Percentiles rank a stretch among this genome's conserved stretches.
These are phyloP conservation scores for Vicia sativa DNA, from an alignment of 306 rosid species.

Conservation along the genomic window DNA sequence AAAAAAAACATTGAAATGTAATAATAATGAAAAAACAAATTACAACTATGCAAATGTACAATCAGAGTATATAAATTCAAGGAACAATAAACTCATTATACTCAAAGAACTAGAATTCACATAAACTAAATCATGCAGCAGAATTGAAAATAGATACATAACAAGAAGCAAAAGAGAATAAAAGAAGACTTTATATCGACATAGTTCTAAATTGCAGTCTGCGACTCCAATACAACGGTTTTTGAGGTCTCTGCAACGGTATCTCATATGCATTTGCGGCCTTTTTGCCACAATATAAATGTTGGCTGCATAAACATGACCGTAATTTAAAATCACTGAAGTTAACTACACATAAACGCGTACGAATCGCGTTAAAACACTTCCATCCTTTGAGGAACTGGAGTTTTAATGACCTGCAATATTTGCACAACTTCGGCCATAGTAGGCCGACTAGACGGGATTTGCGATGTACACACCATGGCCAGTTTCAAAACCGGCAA, in stretches of 20 bases:
- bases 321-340: background rate
- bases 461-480: constrained; percentile 76
- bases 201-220: background rate
- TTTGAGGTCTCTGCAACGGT: too few relatives aligned
- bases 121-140: constrained; percentile 28
- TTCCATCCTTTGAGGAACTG: constrained; percentile 74
- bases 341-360: constrained; percentile 12
- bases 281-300: background rate
- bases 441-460: constrained; percentile 83
- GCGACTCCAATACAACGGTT: background rate
- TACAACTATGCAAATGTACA: too few relatives aligned
- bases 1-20: too few relatives aligned
- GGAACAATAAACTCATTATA: background rate
- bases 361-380: constrained; percentile 39
- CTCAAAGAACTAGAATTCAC: constrained; percentile 8
- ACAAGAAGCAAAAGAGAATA: background rate
- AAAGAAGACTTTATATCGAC: constrained; percentile 16
- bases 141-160: constrained; percentile 2
- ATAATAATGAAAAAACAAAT: too few relatives aligned
- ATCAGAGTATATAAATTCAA: too few relatives aligned
- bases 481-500: constrained; percentile 78
- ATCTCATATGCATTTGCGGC: too few relatives aligned
- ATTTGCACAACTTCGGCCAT: constrained; percentile 89
- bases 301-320: background rate
- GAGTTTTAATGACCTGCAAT: constrained; percentile 75